A percentile compares a stretch with the other conserved stretches of the same genome.
Evolutionary conservation across 177 flowering plant genomes (phyloP).

Genomic region (Vitis hybrid): DNA sequence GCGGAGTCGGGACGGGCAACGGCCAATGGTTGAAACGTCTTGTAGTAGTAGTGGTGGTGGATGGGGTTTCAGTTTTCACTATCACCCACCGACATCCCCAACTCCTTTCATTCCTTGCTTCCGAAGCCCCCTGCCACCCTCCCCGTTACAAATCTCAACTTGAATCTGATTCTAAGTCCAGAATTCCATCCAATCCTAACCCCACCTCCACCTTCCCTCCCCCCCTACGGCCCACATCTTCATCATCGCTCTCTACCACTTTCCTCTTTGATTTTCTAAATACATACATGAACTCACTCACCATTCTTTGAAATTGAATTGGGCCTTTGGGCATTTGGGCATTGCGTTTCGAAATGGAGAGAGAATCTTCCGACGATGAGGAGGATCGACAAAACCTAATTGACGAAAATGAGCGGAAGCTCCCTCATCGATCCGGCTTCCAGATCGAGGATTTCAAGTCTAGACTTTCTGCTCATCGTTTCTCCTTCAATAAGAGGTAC

Average conservation of each 20-base stretch:
- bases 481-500: slow-evolving; percentile 41
- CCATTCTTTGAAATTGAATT: background rate
- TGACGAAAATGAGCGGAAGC: slow-evolving; percentile 34
- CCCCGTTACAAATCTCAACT: background rate
- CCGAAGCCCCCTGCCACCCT: background rate
- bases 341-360: slow-evolving; percentile 31
- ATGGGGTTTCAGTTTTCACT: no score
- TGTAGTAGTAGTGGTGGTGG: no score
- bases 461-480: background rate
- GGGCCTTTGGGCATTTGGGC: no score
- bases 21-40: no score
- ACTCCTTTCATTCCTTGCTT: background rate
- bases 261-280: background rate
- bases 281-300: no score
- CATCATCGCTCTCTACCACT: background rate
- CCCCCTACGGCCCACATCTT: background rate
- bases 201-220: background rate
- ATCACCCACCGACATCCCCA: slow-evolving; percentile 14
- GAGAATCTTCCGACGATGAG: slow-evolving; percentile 57
- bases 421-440: slow-evolving; percentile 28
- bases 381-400: slow-evolving; percentile 52
- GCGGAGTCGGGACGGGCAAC: no score
- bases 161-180: background rate
- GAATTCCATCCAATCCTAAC: no score
- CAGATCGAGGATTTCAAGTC: slow-evolving; percentile 37